phyloP scores from a whole-genome alignment of 805 yeast species.

The Maudiozyma barnettii region DNA sequence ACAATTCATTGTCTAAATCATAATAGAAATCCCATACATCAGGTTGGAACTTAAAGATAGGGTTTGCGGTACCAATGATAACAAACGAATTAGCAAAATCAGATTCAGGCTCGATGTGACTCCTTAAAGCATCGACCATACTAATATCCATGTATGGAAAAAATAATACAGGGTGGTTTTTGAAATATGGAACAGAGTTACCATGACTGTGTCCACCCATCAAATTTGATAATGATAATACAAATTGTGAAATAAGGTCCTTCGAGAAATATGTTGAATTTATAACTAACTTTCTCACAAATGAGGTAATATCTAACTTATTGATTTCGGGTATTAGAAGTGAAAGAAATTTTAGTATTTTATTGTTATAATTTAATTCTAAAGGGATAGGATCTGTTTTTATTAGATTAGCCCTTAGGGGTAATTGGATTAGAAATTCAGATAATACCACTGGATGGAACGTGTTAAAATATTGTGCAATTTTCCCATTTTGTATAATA shows the following conservation, averaged over 20 bases:
- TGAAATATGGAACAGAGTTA: slow-evolving; percentile 29
- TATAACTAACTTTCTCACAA: slow-evolving; percentile 28
- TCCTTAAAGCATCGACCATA: slow-evolving; percentile 39
- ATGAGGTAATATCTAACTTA: slow-evolving; percentile 32
- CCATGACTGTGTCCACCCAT: slow-evolving; percentile 28
- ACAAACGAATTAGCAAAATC: slow-evolving; percentile 19
- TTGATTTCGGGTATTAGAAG: slow-evolving; percentile 28
- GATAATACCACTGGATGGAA: slow-evolving; percentile 31
- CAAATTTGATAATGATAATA: slow-evolving; percentile 32
- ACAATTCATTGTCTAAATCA: slow-evolving; percentile 45
- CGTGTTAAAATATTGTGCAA: slow-evolving; percentile 21
- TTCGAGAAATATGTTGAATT: slow-evolving; percentile 34
- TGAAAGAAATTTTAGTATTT: slow-evolving; percentile 24
- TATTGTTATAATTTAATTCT: slow-evolving; percentile 17
- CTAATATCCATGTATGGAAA: slow-evolving; percentile 58
- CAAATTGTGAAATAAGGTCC: slow-evolving; percentile 35
- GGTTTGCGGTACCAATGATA: slow-evolving; percentile 61
- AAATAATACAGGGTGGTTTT: slow-evolving; percentile 33
- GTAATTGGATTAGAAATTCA: slow-evolving; percentile 28
- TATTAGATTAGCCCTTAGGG: slow-evolving; percentile 20
- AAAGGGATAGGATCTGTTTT: slow-evolving; percentile 13
- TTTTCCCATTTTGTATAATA: slow-evolving; percentile 11
- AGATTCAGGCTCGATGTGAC: slow-evolving; percentile 25
- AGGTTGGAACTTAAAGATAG: slow-evolving; percentile 46
- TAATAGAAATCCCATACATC: slow-evolving; percentile 53